Conservation (phyloP, 306 rosid genomes). For the Biancaea sappan region DNA sequence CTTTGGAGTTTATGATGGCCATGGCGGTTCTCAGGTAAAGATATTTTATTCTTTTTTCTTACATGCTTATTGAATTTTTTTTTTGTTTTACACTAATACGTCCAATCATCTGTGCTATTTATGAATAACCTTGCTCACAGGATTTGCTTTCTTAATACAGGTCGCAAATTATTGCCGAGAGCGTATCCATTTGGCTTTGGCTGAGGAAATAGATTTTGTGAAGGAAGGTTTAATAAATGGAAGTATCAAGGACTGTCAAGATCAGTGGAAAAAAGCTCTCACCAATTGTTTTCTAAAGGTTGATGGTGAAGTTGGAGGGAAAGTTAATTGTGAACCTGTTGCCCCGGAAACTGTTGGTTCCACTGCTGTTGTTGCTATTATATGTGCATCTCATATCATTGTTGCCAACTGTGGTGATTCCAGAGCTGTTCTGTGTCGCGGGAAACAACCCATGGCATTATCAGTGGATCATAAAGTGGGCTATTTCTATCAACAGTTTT, state of each 20-base stretch:
- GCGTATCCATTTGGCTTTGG: slow-evolving; percentile 64
- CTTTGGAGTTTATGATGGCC: slow-evolving; percentile 80
- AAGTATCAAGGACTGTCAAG: slow-evolving; percentile 53
- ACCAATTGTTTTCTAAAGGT: slow-evolving; percentile 63
- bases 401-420: slow-evolving; percentile 81
- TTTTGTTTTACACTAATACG: too few relatives aligned
- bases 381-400: slow-evolving; percentile 69
- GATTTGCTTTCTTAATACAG: slow-evolving; percentile 37
- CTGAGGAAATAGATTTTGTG: slow-evolving; percentile 62
- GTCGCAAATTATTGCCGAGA: slow-evolving; percentile 75
- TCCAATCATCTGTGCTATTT: background rate
- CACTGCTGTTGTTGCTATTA: slow-evolving; percentile 68
- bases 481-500: slow-evolving; percentile 1
- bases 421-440: slow-evolving; percentile 71
- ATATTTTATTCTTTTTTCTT: background rate
- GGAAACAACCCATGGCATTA: slow-evolving; percentile 69
- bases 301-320: slow-evolving; percentile 71
- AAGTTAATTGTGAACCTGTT: slow-evolving; percentile 54
- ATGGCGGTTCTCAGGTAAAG: slow-evolving; percentile 73
- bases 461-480: slow-evolving; percentile 78
- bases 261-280: slow-evolving; percentile 61
- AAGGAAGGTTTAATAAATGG: slow-evolving; percentile 46
- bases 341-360: slow-evolving; percentile 83
- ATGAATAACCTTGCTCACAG: background rate
- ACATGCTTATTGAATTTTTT: background rate